phyloP scores from a whole-genome alignment of 768 basidiomycete species.

The Rubroboletus satanas region DNA sequence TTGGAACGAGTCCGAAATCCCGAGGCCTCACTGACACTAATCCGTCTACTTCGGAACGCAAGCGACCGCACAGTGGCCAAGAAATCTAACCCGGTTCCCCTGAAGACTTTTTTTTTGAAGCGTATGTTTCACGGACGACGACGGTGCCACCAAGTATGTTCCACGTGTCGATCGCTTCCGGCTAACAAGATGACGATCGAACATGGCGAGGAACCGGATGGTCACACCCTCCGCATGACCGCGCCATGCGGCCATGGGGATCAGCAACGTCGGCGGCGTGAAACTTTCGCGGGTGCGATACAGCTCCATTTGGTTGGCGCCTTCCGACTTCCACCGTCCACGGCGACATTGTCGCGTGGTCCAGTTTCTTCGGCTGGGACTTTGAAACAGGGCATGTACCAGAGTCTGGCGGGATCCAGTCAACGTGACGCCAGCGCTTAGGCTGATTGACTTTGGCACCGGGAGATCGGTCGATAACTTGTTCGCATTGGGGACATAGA shows the following conservation, averaged over 20 bases:
- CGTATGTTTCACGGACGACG: slow-evolving; percentile 11
- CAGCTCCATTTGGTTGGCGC: slow-evolving; percentile 6
- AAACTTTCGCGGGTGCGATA: slow-evolving; percentile 24
- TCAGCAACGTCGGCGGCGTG: neutral
- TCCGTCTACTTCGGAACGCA: neutral
- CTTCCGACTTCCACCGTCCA: slow-evolving; percentile 9
- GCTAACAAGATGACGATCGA: neutral
- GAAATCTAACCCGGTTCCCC: neutral
- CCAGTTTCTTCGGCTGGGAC: neutral
- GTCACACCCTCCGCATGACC: neutral
- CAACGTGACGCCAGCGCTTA: slow-evolving; percentile 19
- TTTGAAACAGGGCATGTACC: slow-evolving; percentile 25
- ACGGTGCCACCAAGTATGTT: slow-evolving; percentile 4
- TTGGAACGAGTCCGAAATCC: neutral
- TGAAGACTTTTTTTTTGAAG: neutral
- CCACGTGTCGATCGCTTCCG: slow-evolving; percentile 14
- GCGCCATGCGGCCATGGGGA: neutral
- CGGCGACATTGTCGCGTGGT: slow-evolving; percentile 17
- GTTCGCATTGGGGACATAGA: slow-evolving; percentile 10
- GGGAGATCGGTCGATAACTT: slow-evolving; percentile 10
- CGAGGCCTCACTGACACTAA: neutral
- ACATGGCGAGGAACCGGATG: neutral
- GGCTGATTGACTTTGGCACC: slow-evolving; percentile 22
- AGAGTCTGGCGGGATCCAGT: slow-evolving; percentile 10
- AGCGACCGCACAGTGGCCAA: neutral